Conservation (phyloP, 352 stramenopile genomes). For the Phytophthora uliginosa region DNA sequence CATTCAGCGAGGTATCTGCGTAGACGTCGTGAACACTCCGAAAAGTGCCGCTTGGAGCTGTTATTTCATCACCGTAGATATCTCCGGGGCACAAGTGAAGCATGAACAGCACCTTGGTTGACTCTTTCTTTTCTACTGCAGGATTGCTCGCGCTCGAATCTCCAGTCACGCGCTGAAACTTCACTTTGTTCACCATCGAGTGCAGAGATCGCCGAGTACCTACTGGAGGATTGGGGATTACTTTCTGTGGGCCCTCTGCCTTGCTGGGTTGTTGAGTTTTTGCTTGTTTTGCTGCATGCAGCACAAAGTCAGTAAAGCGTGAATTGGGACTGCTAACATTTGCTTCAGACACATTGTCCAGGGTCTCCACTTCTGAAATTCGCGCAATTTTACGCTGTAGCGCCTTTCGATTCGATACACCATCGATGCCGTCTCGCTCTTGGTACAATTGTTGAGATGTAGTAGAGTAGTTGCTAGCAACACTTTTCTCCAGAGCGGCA, state of each 20-base stretch:
- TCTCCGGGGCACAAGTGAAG: conserved; percentile 55
- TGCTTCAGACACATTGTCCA: conserved; percentile 6
- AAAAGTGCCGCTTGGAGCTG: conserved; percentile 42
- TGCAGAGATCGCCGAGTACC: conserved; percentile 24
- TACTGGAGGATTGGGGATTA: background rate
- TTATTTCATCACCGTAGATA: conserved; percentile 63
- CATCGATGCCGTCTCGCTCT: conserved; percentile 12
- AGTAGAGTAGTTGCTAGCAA: conserved; percentile 79
- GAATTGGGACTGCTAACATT: conserved; percentile 15
- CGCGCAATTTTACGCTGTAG: conserved; percentile 33
- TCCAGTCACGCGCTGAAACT: conserved; percentile 23
- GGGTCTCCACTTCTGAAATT: conserved; percentile 29
- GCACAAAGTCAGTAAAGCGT: conserved; percentile 59
- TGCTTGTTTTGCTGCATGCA: conserved; percentile 45
- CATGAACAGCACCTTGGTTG: conserved; percentile 40
- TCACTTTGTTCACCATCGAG: conserved; percentile 38
- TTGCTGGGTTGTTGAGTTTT: conserved; percentile 5
- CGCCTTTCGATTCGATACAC: conserved; percentile 18
- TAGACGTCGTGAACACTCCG: conserved; percentile 52
- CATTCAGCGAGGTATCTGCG: conserved; percentile 23
- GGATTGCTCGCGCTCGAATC: conserved; percentile 4
- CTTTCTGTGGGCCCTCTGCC: background rate
- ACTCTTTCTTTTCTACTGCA: conserved; percentile 24
- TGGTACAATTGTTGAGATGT: conserved; percentile 69
- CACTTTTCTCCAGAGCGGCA: conserved; percentile 60